A percentile compares a stretch with the other conserved stretches of the same genome.
Evolutionary conservation across 176 grass and related monocot genomes (phyloP).

Genomic region (Secale cereale): DNA sequence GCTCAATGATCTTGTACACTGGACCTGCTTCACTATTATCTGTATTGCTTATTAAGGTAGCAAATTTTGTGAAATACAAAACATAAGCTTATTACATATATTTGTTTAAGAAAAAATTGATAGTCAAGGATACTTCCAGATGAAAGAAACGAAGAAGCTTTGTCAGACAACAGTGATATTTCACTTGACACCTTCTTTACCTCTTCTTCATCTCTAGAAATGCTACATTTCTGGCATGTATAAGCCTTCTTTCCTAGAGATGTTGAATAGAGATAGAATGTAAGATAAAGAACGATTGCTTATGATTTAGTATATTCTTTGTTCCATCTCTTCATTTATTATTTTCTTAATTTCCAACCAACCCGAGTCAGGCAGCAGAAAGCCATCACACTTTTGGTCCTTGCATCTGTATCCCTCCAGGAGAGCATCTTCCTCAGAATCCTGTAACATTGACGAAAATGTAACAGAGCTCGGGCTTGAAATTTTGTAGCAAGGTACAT

Average conservation of each 20-base stretch:
- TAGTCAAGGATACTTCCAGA: slow-evolving; percentile 70
- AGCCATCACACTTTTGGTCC: slow-evolving; percentile 59
- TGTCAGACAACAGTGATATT: slow-evolving; percentile 44
- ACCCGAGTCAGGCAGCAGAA: slow-evolving; percentile 61
- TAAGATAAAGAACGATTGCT: not conserved
- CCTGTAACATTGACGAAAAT: slow-evolving; percentile 36
- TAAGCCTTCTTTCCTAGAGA: slow-evolving; percentile 52
- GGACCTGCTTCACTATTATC: slow-evolving; percentile 66
- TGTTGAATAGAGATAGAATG: slow-evolving; percentile 25
- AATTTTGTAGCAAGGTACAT: not conserved
- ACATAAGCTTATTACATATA: not conserved
- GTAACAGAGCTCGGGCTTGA: not conserved
- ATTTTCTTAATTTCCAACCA: slow-evolving; percentile 17
- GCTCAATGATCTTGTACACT: slow-evolving; percentile 61
- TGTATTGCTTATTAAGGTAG: slow-evolving; percentile 41
- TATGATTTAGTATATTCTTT: not conserved
- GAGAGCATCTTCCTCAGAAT: slow-evolving; percentile 52
- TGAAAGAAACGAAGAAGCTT: slow-evolving; percentile 51
- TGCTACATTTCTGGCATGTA: slow-evolving; percentile 75
- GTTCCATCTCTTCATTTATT: not conserved
- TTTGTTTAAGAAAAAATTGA: not conserved
- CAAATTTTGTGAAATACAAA: slow-evolving; percentile 9
- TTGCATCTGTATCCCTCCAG: slow-evolving; percentile 81
- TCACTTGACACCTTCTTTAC: slow-evolving; percentile 51
- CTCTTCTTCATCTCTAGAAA: slow-evolving; percentile 59